Evolutionary conservation across 805 yeast species (phyloP).

Genomic region (Clavispora santaluciae): DNA sequence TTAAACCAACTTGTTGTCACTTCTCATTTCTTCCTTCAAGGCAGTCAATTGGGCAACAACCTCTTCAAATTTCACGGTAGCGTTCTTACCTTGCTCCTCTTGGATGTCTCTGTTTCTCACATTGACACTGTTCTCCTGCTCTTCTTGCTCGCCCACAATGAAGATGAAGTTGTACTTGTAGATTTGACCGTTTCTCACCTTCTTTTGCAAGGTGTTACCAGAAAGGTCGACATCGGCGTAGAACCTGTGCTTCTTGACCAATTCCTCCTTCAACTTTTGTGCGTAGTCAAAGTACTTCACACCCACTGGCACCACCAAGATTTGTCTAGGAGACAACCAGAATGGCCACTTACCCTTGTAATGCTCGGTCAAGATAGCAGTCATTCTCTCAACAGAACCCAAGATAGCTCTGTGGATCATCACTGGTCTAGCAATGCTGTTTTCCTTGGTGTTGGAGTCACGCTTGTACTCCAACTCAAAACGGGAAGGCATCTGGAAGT

Average conservation of each 20-base stretch:
- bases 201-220: slow-evolving; percentile 97
- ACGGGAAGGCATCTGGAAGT: slow-evolving; percentile 95
- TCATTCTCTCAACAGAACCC: slow-evolving; percentile 99
- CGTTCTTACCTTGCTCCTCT: slow-evolving; percentile 90
- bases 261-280: slow-evolving; percentile 62
- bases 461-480: slow-evolving; percentile 86
- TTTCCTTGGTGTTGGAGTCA: slow-evolving; percentile 48
- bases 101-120: slow-evolving; percentile 95
- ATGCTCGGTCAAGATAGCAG: slow-evolving; percentile 96
- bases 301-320: slow-evolving; percentile 94
- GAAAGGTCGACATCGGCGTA: slow-evolving; percentile 89
- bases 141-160: slow-evolving; percentile 95
- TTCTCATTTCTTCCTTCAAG: slow-evolving; percentile 71
- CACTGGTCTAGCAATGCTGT: slow-evolving; percentile 78
- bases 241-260: slow-evolving; percentile 67
- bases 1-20: slow-evolving; percentile 47
- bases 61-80: slow-evolving; percentile 64
- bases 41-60: slow-evolving; percentile 65
- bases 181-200: slow-evolving; percentile 94
- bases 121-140: slow-evolving; percentile 73
- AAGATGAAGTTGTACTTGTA: slow-evolving; percentile 93
- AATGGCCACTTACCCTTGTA: slow-evolving; percentile 99
- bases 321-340: slow-evolving; percentile 99
- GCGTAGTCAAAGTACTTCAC: slow-evolving; percentile 91
- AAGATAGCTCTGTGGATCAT: slow-evolving; percentile 99